Percentiles rank a stretch among this genome's conserved stretches.
phyloP scores from a whole-genome alignment of 805 yeast genomes.

The Candida awuae region DNA sequence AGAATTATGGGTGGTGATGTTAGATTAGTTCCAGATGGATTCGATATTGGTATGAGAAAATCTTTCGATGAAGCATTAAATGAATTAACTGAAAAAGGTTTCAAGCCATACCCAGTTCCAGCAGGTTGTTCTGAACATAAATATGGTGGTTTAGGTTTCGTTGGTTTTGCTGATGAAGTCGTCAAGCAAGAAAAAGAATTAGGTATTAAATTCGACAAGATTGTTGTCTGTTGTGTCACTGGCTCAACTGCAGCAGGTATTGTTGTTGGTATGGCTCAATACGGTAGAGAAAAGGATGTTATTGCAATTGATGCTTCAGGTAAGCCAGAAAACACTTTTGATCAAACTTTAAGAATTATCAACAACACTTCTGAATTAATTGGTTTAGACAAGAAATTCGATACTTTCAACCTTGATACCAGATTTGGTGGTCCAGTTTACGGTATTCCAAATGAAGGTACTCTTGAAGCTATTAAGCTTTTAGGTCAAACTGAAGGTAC shows the following conservation, averaged over 20 bases:
- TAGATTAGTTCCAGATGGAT: constrained; percentile 28
- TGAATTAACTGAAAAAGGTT: constrained; percentile 24
- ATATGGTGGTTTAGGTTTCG: constrained; percentile 31
- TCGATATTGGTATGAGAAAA: constrained; percentile 31
- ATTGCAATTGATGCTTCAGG: constrained; percentile 32
- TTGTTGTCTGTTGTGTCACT: constrained; percentile 31
- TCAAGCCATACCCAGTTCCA: constrained; percentile 31
- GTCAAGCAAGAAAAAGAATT: constrained; percentile 28
- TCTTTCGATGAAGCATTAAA: constrained; percentile 28
- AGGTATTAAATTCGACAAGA: constrained; percentile 29
- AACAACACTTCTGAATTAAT: constrained; percentile 27
- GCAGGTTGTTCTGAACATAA: constrained; percentile 33
- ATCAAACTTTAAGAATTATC: constrained; percentile 29
- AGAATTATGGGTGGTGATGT: constrained; percentile 33
- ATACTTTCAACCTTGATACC: constrained; percentile 25
- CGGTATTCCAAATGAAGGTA: constrained; percentile 31
- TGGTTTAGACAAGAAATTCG: constrained; percentile 23
- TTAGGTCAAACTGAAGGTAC: constrained; percentile 31
- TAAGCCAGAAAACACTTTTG: constrained; percentile 30
- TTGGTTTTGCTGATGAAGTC: constrained; percentile 30
- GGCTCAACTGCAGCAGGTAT: constrained; percentile 31
- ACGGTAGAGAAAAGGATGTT: constrained; percentile 28
- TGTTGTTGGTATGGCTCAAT: constrained; percentile 29
- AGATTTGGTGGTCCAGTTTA: constrained; percentile 30
- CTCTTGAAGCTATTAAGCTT: constrained; percentile 30